These are phyloP conservation scores for Saitozyma sp. DNA, from an alignment of 768 basidiomycete species.

Conservation along the genomic window DNA sequence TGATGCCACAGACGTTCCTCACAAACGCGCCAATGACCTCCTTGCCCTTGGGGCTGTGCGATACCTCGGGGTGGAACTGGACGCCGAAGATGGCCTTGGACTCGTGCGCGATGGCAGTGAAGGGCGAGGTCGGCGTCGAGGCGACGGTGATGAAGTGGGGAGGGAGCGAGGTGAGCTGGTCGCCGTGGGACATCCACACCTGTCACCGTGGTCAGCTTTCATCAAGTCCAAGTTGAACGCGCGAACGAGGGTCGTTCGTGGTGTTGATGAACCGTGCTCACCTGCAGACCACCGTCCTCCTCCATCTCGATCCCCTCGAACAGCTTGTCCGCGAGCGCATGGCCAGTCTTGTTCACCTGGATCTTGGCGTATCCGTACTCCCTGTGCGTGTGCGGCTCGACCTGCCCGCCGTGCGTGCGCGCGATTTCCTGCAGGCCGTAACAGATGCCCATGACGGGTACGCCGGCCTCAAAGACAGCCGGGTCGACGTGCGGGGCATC, in stretches of 20 bases:
- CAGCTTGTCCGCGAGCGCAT: slow-evolving; percentile 65
- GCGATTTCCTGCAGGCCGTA: slow-evolving; percentile 97
- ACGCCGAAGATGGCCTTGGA: slow-evolving; percentile 89
- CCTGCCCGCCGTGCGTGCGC: slow-evolving; percentile 78
- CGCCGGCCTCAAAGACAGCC: slow-evolving; percentile 73
- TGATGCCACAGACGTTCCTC: slow-evolving; percentile 77
- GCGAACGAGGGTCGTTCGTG: neutral
- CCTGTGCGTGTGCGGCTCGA: slow-evolving; percentile 81
- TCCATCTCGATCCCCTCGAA: slow-evolving; percentile 71
- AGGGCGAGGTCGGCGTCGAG: slow-evolving; percentile 80
- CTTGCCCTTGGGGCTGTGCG: slow-evolving; percentile 84
- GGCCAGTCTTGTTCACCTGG: slow-evolving; percentile 66
- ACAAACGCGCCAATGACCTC: slow-evolving; percentile 86
- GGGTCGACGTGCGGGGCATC: slow-evolving; percentile 94
- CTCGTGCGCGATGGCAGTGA: slow-evolving; percentile 88
- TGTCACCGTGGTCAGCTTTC: slow-evolving; percentile 45
- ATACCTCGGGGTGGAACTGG: slow-evolving; percentile 98
- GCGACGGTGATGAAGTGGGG: slow-evolving; percentile 84
- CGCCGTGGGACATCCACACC: slow-evolving; percentile 99
- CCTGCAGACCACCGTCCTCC: slow-evolving; percentile 77
- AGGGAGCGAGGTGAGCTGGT: slow-evolving; percentile 81
- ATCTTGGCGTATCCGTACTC: slow-evolving; percentile 93
- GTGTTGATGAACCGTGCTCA: slow-evolving; percentile 42
- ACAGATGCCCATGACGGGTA: slow-evolving; percentile 94
- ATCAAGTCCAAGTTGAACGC: neutral